Evolutionary conservation across 208 protist species (phyloP), one percentile per base, ranked within the genome.

Genomic region (Leishmania aethiopica): DNA sequence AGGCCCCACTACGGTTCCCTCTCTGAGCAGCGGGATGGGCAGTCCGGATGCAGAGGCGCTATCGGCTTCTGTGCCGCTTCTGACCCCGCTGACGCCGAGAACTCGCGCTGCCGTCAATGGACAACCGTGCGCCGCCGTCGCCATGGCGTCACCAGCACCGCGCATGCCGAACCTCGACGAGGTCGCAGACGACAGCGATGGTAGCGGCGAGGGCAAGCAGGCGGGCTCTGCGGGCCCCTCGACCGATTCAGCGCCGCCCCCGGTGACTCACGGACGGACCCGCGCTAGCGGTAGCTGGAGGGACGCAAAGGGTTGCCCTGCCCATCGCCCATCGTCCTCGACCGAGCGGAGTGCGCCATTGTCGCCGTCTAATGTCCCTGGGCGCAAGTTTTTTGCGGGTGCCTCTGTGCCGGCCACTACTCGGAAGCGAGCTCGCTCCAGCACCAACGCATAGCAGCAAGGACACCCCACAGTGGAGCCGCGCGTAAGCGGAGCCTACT

Each of bases 61-160:
- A 55, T 62, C 8, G 17, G 15, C 42, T 6, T 6, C 72, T 22
- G 57, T 32, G 15, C 45, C 49, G 17, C 42, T 37, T 1, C 55
- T 74, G 55, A 75, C 70, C 40, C 78, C 53, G 40, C 59, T 82
- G 37, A 40, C 78, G 8, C 69, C 75, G 42, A n/a, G 62, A 17
- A 35, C 15, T 0, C n/a, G 35, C 3, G 49, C n/a, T 1, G 67
- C 49, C 1, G n/a, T 37, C 42, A 59, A 51, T 22, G 55, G 53
- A 25, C 55, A 64, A 10, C 1, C 66, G 40, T 35, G 32, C 28
- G 25, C 64, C 2, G 35, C 28, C 25, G 7, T 45, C 22, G 40
- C 72, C 11, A 37, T 78, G 79, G 17, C 72, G 0, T 83, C 79
- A 17, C 79, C 79, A 45, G 74, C 64, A 45, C 80, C 73, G 7